Percentiles rank a stretch among this genome's conserved stretches.
phyloP scores from a whole-genome alignment of 2,329 filamentous ascomycete genomes.

The Colletotrichum sp. region DNA sequence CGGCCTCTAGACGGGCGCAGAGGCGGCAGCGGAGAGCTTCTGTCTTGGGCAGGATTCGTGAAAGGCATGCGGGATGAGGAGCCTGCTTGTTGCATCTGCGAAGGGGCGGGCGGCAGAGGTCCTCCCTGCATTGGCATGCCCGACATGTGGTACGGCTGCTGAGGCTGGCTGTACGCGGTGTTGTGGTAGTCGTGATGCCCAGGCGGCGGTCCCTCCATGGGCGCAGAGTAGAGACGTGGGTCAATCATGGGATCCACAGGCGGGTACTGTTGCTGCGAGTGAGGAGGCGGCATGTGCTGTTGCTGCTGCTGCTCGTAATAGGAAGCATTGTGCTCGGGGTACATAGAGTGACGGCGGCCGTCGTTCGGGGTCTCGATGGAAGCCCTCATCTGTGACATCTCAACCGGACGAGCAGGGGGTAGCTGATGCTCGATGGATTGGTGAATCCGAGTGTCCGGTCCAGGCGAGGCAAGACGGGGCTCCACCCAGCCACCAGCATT shows the following conservation, averaged over 20 bases:
- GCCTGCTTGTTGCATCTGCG: constrained; percentile 7
- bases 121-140: constrained; percentile 8
- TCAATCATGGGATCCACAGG: constrained; percentile 15
- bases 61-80: constrained; percentile 21
- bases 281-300: constrained; percentile 11
- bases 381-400: constrained; percentile 17
- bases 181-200: constrained; percentile 16
- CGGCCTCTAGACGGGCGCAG: constrained; percentile 18
- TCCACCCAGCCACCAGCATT: constrained; percentile 4
- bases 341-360: constrained; percentile 15
- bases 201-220: constrained; percentile 11
- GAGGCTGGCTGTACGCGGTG: constrained; percentile 3
- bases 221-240: constrained; percentile 17
- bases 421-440: constrained; percentile 14
- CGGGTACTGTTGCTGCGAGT: constrained; percentile 10
- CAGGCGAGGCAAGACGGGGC: constrained; percentile 10
- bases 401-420: constrained; percentile 16
- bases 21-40: constrained; percentile 20
- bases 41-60: constrained; percentile 19
- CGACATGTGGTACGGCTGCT: constrained; percentile 14
- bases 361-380: constrained; percentile 12
- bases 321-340: constrained; percentile 11
- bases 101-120: constrained; percentile 1
- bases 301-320: constrained; percentile 2
- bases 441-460: background rate